Conservation (phyloP, 495 filamentous ascomycete species). For the Delitschia confertaspora region DNA sequence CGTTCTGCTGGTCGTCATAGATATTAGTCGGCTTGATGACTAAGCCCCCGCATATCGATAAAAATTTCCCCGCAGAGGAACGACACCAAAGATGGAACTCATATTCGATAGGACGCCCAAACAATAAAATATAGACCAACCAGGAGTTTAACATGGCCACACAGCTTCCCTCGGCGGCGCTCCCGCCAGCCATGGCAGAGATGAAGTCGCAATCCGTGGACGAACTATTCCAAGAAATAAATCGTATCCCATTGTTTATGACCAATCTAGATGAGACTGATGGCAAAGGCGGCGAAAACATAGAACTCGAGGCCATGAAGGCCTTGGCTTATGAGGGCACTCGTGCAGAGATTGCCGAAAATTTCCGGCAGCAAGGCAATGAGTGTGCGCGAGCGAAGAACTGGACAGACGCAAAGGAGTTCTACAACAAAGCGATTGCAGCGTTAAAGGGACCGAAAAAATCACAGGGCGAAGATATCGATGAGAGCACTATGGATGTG, state of each 20-base stretch:
- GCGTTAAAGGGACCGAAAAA: constrained; percentile 49
- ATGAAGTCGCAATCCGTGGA: constrained; percentile 55
- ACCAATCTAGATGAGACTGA: constrained; percentile 68
- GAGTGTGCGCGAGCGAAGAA: constrained; percentile 65
- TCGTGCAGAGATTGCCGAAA: constrained; percentile 63
- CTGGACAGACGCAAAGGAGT: constrained; percentile 81
- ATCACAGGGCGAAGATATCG: constrained; percentile 36
- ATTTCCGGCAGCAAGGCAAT: constrained; percentile 84
- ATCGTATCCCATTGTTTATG: constrained; percentile 88
- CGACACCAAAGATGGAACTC: no score
- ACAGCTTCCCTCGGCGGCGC: constrained; percentile 20
- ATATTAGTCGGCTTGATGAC: no score
- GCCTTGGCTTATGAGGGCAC: constrained; percentile 91
- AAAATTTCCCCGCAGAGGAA: no score
- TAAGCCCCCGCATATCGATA: no score
- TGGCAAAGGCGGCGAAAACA: constrained; percentile 49
- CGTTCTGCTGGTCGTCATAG: no score
- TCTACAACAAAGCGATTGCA: constrained; percentile 74
- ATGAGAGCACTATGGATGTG: constrained; percentile 35
- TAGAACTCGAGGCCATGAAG: constrained; percentile 72
- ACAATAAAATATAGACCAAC: no score
- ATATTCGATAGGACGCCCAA: no score
- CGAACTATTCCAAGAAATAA: constrained; percentile 65
- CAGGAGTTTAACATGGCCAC: no score
- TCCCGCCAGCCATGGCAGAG: constrained; percentile 55